Conservation (phyloP, 495 filamentous ascomycete genomes). For the Parathielavia hyrcaniae region DNA sequence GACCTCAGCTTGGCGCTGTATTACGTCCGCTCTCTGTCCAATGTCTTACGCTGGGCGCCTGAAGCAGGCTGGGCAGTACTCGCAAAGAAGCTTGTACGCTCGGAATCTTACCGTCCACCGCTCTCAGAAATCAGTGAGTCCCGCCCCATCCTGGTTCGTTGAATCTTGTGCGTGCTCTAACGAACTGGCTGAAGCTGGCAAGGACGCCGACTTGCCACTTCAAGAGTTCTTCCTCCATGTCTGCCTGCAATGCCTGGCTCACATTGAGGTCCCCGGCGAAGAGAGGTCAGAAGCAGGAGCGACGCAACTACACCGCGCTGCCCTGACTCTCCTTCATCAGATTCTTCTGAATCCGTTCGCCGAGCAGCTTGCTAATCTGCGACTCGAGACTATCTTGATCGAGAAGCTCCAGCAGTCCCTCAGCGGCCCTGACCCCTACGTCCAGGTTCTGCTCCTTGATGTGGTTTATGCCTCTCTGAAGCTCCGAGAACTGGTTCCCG, state of each 20-base stretch:
- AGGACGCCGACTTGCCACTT: constrained; percentile 48
- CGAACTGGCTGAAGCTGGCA: constrained; percentile 28
- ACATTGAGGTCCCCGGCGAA: constrained; percentile 37
- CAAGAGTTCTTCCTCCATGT: constrained; percentile 58
- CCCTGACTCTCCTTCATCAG: constrained; percentile 66
- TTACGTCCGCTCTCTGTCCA: constrained; percentile 67
- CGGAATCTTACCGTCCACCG: constrained; percentile 31
- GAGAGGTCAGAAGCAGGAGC: constrained; percentile 36
- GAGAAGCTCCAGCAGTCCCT: constrained; percentile 61
- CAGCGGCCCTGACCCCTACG: constrained; percentile 53
- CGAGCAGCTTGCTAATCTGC: constrained; percentile 56
- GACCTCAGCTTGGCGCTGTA: constrained; percentile 74
- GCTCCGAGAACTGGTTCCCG: constrained; percentile 50
- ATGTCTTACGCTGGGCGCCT: constrained; percentile 59
- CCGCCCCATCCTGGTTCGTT: neutral
- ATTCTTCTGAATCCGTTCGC: constrained; percentile 67
- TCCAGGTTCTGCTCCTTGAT: constrained; percentile 71
- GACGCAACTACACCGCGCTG: constrained; percentile 59
- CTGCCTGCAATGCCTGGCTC: constrained; percentile 51
- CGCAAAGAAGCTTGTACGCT: constrained; percentile 41
- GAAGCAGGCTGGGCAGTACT: constrained; percentile 56
- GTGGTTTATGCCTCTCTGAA: constrained; percentile 65
- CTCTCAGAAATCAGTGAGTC: constrained; percentile 44
- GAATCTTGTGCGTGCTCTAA: constrained; percentile 18
- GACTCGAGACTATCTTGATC: constrained; percentile 67